phyloP scores from a whole-genome alignment of 2,329 filamentous ascomycete species.

The Fusarium irregulare region DNA sequence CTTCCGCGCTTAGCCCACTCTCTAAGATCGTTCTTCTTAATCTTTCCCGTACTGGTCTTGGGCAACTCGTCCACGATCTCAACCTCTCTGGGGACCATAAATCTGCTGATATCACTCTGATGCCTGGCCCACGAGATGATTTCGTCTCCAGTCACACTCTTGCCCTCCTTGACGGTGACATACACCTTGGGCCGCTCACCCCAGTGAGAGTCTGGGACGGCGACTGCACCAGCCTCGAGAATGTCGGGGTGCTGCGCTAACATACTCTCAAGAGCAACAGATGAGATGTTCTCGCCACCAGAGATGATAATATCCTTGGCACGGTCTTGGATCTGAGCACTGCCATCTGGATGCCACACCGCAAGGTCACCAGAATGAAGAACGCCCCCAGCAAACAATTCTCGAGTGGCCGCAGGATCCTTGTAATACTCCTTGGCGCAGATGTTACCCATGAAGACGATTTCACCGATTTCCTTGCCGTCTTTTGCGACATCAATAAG shows the following conservation, averaged over 20 bases:
- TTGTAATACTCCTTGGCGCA: slow-evolving; percentile 94
- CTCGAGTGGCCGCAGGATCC: slow-evolving; percentile 84
- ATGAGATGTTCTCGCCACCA: slow-evolving; percentile 96
- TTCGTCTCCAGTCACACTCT: slow-evolving; percentile 61
- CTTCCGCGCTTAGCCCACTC: slow-evolving; percentile 73
- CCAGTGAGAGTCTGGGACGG: slow-evolving; percentile 89
- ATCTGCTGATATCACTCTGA: slow-evolving; percentile 83
- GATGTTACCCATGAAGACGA: slow-evolving; percentile 91
- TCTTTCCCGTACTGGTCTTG: slow-evolving; percentile 97
- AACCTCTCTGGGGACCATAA: slow-evolving; percentile 82
- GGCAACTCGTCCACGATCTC: slow-evolving; percentile 89
- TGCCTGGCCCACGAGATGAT: slow-evolving; percentile 89
- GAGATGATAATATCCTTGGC: slow-evolving; percentile 99
- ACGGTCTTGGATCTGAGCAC: slow-evolving; percentile 90
- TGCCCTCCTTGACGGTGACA: slow-evolving; percentile 81
- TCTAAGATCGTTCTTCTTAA: slow-evolving; percentile 92
- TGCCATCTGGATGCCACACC: slow-evolving; percentile 91
- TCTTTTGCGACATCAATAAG: slow-evolving; percentile 60
- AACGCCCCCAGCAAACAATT: slow-evolving; percentile 87
- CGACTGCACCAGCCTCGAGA: slow-evolving; percentile 91
- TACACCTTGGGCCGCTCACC: slow-evolving; percentile 97
- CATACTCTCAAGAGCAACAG: slow-evolving; percentile 90
- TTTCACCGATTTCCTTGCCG: slow-evolving; percentile 63
- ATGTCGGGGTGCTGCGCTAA: slow-evolving; percentile 88
- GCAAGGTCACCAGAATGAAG: slow-evolving; percentile 92